phyloP scores from a whole-genome alignment of 1,139 yeast species.

The Diutina mesorugosa region DNA sequence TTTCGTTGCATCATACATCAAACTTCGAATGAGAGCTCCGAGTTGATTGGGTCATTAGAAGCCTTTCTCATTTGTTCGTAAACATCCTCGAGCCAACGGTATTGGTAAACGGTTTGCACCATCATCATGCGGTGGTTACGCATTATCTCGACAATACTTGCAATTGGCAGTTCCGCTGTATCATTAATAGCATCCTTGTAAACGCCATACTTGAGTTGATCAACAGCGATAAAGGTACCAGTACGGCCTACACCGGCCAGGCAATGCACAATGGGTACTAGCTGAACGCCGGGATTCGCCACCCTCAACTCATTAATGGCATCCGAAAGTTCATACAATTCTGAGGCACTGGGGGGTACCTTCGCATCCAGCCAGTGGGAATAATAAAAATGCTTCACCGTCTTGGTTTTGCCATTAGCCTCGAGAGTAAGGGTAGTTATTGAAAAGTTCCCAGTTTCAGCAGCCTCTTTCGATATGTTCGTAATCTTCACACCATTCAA shows the following conservation, averaged over 20 bases:
- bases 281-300: constrained; percentile 5
- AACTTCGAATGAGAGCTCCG: neutral
- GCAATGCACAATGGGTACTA: constrained; percentile 49
- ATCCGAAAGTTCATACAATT: constrained; percentile 6
- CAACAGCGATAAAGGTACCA: constrained; percentile 65
- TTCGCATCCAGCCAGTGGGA: constrained; percentile 46
- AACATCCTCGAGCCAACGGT: constrained; percentile 29
- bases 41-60: neutral
- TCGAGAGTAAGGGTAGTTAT: constrained; percentile 17
- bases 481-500: neutral
- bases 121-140: constrained; percentile 48
- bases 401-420: constrained; percentile 14
- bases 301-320: neutral
- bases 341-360: constrained; percentile 25
- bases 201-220: constrained; percentile 27
- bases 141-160: constrained; percentile 22
- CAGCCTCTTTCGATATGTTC: constrained; percentile 8
- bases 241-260: constrained; percentile 83
- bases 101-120: constrained; percentile 56
- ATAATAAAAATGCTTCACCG: constrained; percentile 40
- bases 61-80: neutral
- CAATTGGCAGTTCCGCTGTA: neutral
- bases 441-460: constrained; percentile 14
- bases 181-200: neutral
- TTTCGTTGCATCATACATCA: neutral